Evolutionary conservation across 768 basidiomycete genomes (phyloP), one percentile per base, ranked within the genome.

Genomic region (Dacryopinax primogenitus): DNA sequence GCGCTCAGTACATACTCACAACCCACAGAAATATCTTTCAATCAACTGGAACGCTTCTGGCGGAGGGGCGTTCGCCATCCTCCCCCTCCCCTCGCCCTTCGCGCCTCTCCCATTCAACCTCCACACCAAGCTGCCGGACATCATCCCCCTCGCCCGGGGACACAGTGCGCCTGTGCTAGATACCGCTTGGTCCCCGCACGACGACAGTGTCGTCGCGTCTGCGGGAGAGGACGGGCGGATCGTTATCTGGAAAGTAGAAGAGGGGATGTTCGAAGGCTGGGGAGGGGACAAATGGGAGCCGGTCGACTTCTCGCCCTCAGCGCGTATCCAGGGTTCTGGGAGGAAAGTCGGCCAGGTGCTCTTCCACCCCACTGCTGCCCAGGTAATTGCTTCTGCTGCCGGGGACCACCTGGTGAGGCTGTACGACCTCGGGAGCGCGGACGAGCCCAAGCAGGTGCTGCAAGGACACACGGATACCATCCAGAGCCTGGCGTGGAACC

Each of bases 121-220:
- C 71, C 84, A 86, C 6, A 79, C 81, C 73, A 94, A 90, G 76
- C 81, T 97, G 21, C 96, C 94, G 1, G 96, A 99, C 73, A 84
- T 87, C 68, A 80, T 97, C 39, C 96, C 96, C 0, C 82, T 98
- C 64, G 92, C 91, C 18, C 86, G 95, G 64, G 89, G 87, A 33
- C 88, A 90, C 74, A 86, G 86, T 1, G 88, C 85, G 1, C 78
- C 88, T 28, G 88, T 92, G 33, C 87, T 98, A 36, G 95, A 98
- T 76, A 98, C 95, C 0, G 90, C 89, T 72, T 98, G 93, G 92
- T 91, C 89, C 0, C 94, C 93, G 0, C 92, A 95, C 74, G 86
- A 93, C 72, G 95, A 98, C 76, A 79, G 82, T 4, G 79, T 95
- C 71, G 88, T 96, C 69, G 95, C 89, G 1, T 94, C 92, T 0